Evolutionary conservation across 75 land plant genomes (phyloP).

Genomic region (Sequoia sempervirens): DNA sequence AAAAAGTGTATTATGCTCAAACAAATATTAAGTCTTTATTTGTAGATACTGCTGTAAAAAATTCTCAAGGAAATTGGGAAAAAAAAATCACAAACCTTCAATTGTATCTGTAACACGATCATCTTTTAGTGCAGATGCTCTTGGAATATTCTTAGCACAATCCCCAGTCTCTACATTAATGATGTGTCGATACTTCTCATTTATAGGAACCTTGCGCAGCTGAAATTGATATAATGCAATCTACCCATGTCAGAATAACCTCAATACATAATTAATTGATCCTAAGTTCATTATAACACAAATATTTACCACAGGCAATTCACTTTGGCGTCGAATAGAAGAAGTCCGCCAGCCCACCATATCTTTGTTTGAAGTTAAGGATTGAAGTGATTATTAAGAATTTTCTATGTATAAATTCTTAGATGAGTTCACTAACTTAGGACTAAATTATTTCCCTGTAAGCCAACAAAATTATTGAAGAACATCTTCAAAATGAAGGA

Average conservation of each 20-base stretch:
- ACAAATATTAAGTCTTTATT: background rate
- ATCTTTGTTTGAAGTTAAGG: conserved; percentile 34
- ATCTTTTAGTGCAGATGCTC: conserved; percentile 6
- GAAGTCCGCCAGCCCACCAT: conserved; percentile 93
- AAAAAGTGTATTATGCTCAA: background rate
- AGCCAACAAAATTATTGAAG: background rate
- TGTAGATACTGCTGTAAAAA: background rate
- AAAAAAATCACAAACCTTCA: conserved; percentile 44
- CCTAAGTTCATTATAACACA: background rate
- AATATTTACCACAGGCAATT: conserved; percentile 67
- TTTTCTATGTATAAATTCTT: background rate
- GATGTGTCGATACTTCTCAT: conserved; percentile 57
- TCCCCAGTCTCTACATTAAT: conserved; percentile 37
- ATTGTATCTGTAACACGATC: conserved; percentile 14
- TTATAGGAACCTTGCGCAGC: conserved; percentile 22
- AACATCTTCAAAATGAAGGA: conserved; percentile 33
- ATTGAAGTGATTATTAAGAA: background rate
- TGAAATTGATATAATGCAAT: conserved; percentile 18
- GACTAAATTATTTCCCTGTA: background rate
- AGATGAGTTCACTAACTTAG: background rate
- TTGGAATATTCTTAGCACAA: background rate
- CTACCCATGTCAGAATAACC: conserved; percentile 3
- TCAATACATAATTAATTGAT: background rate
- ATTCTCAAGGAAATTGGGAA: background rate
- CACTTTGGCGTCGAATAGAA: conserved; percentile 60